Conservation (phyloP, 2,329 filamentous ascomycete species). For the Microdochium bolleyi region DNA sequence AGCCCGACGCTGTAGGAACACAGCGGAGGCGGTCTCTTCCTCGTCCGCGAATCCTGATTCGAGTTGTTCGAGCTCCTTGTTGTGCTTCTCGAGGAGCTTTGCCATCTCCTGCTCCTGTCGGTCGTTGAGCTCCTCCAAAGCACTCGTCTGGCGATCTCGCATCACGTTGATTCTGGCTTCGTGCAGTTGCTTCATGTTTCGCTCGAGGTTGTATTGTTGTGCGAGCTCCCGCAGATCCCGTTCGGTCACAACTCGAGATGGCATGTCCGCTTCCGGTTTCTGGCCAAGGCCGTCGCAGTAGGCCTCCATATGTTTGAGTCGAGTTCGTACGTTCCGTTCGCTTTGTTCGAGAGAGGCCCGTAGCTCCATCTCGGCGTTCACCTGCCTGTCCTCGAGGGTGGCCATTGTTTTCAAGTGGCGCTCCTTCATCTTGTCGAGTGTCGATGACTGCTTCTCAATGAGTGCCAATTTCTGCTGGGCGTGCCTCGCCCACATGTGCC, state of each 20-base stretch:
- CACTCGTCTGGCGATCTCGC: constrained; percentile 54
- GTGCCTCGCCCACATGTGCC: constrained; percentile 43
- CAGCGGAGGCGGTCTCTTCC: constrained; percentile 34
- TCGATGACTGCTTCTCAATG: constrained; percentile 36
- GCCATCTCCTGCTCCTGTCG: constrained; percentile 45
- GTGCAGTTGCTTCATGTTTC: constrained; percentile 51
- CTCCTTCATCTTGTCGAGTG: constrained; percentile 44
- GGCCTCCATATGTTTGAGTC: constrained; percentile 59
- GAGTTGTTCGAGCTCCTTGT: constrained; percentile 39
- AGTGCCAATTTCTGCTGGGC: constrained; percentile 36
- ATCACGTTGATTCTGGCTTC: constrained; percentile 56
- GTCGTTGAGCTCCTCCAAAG: constrained; percentile 49
- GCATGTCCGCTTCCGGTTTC: constrained; percentile 28
- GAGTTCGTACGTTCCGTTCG: constrained; percentile 46
- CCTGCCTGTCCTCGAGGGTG: constrained; percentile 53
- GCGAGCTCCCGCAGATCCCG: constrained; percentile 49
- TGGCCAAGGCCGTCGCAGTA: constrained; percentile 50
- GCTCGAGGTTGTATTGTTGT: constrained; percentile 52
- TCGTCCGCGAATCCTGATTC: constrained; percentile 39
- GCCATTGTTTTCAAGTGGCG: constrained; percentile 42
- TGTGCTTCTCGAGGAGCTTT: constrained; percentile 34
- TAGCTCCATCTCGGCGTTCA: constrained; percentile 55
- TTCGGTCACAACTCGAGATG: constrained; percentile 48
- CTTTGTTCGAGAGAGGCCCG: constrained; percentile 44
- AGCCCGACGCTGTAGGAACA: constrained; percentile 36